Evolutionary conservation across 1,284 basidiomycete genomes (phyloP).

Genomic region (Caloboletus firmus): DNA sequence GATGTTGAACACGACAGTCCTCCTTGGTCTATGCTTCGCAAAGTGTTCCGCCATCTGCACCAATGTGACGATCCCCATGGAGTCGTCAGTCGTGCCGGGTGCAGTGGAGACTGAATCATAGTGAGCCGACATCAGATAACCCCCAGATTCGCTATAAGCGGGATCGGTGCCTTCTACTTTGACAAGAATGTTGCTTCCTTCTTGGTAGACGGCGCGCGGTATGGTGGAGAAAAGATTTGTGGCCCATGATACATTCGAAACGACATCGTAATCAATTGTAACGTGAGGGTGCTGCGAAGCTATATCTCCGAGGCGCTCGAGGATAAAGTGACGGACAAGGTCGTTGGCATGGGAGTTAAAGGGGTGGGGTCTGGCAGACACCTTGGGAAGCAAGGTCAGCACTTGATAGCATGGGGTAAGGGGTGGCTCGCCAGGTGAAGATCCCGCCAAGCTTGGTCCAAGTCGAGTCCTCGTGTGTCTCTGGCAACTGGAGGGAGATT

Average conservation of each 20-base stretch:
- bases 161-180: slow-evolving; percentile 61
- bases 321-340: slow-evolving; percentile 57
- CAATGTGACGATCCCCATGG: slow-evolving; percentile 68
- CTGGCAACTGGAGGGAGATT: slow-evolving; percentile 49
- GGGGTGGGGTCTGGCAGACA: slow-evolving; percentile 67
- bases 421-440: slow-evolving; percentile 50
- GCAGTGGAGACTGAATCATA: slow-evolving; percentile 79
- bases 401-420: neutral
- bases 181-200: slow-evolving; percentile 71
- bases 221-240: slow-evolving; percentile 10
- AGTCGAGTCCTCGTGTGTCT: slow-evolving; percentile 50
- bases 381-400: slow-evolving; percentile 39
- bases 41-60: slow-evolving; percentile 66
- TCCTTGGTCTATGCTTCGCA: slow-evolving; percentile 48
- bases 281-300: slow-evolving; percentile 44
- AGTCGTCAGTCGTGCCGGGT: slow-evolving; percentile 73
- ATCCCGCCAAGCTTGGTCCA: slow-evolving; percentile 60
- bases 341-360: slow-evolving; percentile 78
- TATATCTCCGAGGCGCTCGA: slow-evolving; percentile 51
- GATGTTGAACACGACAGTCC: slow-evolving; percentile 74
- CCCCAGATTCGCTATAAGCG: slow-evolving; percentile 37
- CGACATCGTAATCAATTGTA: slow-evolving; percentile 54
- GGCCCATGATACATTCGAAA: slow-evolving; percentile 57
- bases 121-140: slow-evolving; percentile 76
- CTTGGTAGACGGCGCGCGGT: slow-evolving; percentile 52